phyloP scores from a whole-genome alignment of 192 early-diverging fungal species.

The Entophlyctis helioformis region DNA sequence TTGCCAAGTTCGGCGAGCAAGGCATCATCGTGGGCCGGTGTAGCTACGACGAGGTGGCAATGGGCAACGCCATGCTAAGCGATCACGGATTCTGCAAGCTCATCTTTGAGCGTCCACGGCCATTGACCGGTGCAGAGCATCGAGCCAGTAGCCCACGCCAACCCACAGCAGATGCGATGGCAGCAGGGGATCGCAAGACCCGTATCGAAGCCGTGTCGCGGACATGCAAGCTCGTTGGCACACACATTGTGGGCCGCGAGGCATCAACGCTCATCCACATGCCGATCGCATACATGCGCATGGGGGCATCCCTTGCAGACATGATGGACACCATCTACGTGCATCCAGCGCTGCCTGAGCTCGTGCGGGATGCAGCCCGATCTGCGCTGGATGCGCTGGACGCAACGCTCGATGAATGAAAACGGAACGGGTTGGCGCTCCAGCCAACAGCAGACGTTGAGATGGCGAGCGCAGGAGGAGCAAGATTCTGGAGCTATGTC shows the following conservation, averaged over 20 bases:
- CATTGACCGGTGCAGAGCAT: too few species aligned
- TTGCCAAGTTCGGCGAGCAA: conserved; percentile 2
- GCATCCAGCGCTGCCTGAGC: conserved; percentile 23
- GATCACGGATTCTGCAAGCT: conserved; percentile 21
- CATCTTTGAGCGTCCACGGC: conserved; percentile 13
- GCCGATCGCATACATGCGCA: conserved; percentile 14
- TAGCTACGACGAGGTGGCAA: conserved; percentile 15
- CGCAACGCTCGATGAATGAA: too few species aligned
- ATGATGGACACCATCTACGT: conserved; percentile 22
- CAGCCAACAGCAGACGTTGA: too few species aligned
- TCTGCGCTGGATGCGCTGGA: conserved; percentile 5
- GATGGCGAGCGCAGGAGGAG: too few species aligned
- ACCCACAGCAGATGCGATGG: too few species aligned
- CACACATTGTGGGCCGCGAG: conserved; percentile 24
- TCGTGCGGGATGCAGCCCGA: conserved; percentile 20
- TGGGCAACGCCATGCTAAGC: conserved; percentile 18
- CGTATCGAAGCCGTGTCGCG: too few species aligned
- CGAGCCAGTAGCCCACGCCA: too few species aligned
- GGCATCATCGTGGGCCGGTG: conserved; percentile 14
- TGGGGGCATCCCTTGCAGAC: conserved; percentile 18
- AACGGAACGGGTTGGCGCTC: too few species aligned
- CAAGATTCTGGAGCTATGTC: too few species aligned
- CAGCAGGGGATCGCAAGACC: too few species aligned
- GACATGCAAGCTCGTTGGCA: conserved; percentile 19
- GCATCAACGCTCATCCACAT: conserved; percentile 20